Conservation (phyloP, 495 filamentous ascomycete species). For the Bombardia bombarda region DNA sequence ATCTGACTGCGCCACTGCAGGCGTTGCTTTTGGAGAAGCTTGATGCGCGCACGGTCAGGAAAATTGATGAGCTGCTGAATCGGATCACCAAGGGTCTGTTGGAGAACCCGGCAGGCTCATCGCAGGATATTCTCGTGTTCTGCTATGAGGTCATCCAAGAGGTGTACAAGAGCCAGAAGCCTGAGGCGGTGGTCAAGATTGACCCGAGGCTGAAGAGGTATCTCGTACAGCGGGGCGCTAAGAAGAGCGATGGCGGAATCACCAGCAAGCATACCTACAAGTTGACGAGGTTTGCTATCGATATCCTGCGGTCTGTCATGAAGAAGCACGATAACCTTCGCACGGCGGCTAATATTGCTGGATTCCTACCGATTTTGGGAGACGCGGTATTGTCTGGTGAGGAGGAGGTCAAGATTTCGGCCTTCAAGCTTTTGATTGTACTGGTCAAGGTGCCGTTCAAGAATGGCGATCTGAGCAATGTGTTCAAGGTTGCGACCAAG, state of each 20-base stretch:
- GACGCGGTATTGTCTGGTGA: conserved; percentile 74
- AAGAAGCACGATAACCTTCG: conserved; percentile 73
- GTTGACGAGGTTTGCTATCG: conserved; percentile 75
- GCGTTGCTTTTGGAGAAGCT: conserved; percentile 73
- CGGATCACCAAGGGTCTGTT: conserved; percentile 76
- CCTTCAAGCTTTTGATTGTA: conserved; percentile 72
- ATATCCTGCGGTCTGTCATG: conserved; percentile 71
- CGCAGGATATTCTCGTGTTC: conserved; percentile 75
- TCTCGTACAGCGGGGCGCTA: conserved; percentile 65
- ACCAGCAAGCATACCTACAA: conserved; percentile 77
- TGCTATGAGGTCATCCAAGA: conserved; percentile 90
- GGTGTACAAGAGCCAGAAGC: conserved; percentile 56
- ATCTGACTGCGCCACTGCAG: conserved; percentile 69
- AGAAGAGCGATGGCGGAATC: conserved; percentile 54
- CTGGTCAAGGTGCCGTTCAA: conserved; percentile 78
- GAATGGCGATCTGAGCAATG: conserved; percentile 57
- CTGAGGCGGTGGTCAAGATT: conserved; percentile 34
- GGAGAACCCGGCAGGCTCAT: conserved; percentile 66
- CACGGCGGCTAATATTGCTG: conserved; percentile 67
- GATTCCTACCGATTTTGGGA: conserved; percentile 81
- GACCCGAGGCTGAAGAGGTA: conserved; percentile 62
- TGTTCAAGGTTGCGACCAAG: conserved; percentile 78
- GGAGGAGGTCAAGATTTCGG: conserved; percentile 83
- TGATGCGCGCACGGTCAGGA: conserved; percentile 66
- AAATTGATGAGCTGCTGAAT: conserved; percentile 83